These are phyloP conservation scores for Pythium angustatum DNA, from an alignment of 352 stramenopile species.

Conservation along the genomic window DNA sequence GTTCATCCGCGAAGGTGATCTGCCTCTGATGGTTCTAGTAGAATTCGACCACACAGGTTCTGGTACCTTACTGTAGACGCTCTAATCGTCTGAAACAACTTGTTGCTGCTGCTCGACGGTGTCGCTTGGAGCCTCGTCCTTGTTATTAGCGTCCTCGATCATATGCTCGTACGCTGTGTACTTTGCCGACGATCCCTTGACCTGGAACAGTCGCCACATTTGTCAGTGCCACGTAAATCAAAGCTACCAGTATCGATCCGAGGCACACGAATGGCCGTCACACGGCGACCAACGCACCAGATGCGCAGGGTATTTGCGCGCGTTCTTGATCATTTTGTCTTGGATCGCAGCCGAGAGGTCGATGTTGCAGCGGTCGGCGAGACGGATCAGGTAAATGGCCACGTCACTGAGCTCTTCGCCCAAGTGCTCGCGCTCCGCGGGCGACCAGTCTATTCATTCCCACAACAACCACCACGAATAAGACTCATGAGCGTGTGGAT, in stretches of 20 bases:
- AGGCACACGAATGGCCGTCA: too few species aligned
- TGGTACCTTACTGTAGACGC: too few species aligned
- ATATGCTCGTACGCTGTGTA: conserved; percentile 19
- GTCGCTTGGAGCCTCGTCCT: background rate
- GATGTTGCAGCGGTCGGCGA: conserved; percentile 89
- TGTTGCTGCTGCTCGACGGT: background rate
- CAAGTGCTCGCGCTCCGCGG: conserved; percentile 86
- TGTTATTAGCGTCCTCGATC: too few species aligned
- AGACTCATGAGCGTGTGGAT: too few species aligned
- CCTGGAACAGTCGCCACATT: background rate
- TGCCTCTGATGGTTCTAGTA: too few species aligned
- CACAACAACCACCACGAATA: too few species aligned
- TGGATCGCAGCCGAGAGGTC: conserved; percentile 86
- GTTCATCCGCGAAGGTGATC: too few species aligned
- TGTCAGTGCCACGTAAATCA: too few species aligned
- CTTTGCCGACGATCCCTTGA: conserved; percentile 15
- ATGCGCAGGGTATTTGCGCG: conserved; percentile 73
- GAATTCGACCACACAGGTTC: too few species aligned
- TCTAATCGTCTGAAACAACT: too few species aligned
- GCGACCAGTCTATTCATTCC: conserved; percentile 46
- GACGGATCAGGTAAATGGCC: conserved; percentile 94
- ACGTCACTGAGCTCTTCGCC: conserved; percentile 97
- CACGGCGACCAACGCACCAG: conserved; percentile 14
- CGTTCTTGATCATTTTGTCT: conserved; percentile 92
- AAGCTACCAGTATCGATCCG: too few species aligned